Evolutionary conservation across 495 filamentous ascomycete species (phyloP).

Genomic region (Xanthoparmelia taractica): DNA sequence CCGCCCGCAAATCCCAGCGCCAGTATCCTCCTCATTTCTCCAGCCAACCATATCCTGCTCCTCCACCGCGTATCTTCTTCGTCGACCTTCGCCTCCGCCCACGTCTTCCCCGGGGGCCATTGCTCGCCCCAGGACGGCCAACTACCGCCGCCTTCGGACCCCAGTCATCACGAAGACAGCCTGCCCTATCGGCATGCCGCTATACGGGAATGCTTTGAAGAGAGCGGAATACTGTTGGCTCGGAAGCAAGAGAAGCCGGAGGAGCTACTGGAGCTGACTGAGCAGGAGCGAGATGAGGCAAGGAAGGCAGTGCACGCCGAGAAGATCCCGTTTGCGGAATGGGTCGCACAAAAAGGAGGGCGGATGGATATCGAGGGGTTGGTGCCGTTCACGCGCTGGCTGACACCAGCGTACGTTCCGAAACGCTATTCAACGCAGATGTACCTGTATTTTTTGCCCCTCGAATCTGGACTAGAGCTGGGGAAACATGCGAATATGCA

Average conservation of each 20-base stretch:
- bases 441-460: conserved; percentile 90
- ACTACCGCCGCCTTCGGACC: conserved; percentile 37
- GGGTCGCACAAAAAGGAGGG: conserved; percentile 56
- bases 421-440: conserved; percentile 87
- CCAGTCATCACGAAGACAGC: conserved; percentile 56
- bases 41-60: conserved; percentile 76
- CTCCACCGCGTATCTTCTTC: conserved; percentile 79
- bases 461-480: conserved; percentile 31
- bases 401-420: conserved; percentile 65
- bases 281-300: conserved; percentile 54
- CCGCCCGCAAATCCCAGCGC: conserved; percentile 12
- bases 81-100: conserved; percentile 77
- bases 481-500: conserved; percentile 34
- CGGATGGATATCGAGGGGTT: conserved; percentile 60
- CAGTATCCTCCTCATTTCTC: conserved; percentile 80
- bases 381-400: conserved; percentile 83
- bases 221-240: conserved; percentile 82
- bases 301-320: conserved; percentile 59
- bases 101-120: conserved; percentile 96
- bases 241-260: conserved; percentile 36
- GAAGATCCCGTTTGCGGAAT: conserved; percentile 53
- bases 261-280: conserved; percentile 37
- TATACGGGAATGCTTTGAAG: conserved; percentile 88
- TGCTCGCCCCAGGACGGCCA: conserved; percentile 59
- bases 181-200: conserved; percentile 67